phyloP scores from a whole-genome alignment of 202 grass and related monocot species.

The Carex sylvatica region DNA sequence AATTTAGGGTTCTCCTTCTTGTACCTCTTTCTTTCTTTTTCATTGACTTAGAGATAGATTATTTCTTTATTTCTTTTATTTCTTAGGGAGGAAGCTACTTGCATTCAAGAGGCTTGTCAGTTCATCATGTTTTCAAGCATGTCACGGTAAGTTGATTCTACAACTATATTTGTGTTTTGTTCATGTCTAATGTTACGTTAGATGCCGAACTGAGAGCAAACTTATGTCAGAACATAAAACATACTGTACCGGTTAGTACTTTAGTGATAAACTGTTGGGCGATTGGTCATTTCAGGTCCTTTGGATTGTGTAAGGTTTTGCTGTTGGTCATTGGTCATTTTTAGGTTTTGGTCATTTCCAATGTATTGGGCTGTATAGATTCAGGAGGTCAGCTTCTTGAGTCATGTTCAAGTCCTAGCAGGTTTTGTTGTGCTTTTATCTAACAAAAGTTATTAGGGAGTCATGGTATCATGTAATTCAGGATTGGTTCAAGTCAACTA shows the following conservation, averaged over 20 bases:
- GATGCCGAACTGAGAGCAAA: neutral
- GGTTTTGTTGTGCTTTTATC: neutral
- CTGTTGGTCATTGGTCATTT: neutral
- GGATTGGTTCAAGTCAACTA: neutral
- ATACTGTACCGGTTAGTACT: neutral
- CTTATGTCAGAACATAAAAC: neutral
- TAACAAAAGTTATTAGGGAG: neutral
- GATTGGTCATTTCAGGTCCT: neutral
- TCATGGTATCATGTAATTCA: neutral
- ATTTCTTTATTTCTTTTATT: conserved; percentile 17
- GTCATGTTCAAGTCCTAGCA: neutral
- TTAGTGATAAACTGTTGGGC: neutral
- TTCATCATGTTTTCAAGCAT: conserved; percentile 88
- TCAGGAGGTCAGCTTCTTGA: neutral
- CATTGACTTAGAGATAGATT: neutral
- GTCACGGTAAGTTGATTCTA: conserved; percentile 52
- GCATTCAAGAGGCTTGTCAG: conserved; percentile 71
- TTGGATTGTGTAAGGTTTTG: neutral
- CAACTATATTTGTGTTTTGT: neutral
- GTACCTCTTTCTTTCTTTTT: neutral
- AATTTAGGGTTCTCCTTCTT: neutral
- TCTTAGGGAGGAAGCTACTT: conserved; percentile 80
- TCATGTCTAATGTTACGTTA: neutral
- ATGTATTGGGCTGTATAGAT: neutral
- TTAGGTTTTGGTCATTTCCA: neutral